Percentiles rank a stretch among this genome's conserved stretches.
Evolutionary conservation across 148 eudicot species (phyloP).

Genomic region (Fallopia convolvulus): DNA sequence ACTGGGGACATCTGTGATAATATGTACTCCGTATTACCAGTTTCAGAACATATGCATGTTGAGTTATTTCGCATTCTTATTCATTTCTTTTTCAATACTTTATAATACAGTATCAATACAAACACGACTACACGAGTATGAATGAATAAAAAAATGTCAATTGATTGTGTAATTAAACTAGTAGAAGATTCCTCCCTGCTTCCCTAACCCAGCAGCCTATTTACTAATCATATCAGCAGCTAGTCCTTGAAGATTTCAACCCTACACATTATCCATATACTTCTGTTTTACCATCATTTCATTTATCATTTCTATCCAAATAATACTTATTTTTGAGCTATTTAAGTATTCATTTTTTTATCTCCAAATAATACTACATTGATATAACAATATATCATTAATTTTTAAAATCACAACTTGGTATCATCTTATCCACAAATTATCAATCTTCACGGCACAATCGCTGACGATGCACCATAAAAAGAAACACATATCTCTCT

Average conservation of each 20-base stretch:
- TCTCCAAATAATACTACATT: too few species aligned
- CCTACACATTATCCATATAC: background rate
- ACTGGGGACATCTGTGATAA: too few species aligned
- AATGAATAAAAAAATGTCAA: background rate
- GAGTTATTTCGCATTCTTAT: background rate
- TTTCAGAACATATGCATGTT: background rate
- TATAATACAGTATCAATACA: background rate
- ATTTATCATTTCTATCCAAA: too few species aligned
- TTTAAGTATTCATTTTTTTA: too few species aligned
- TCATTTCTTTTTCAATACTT: too few species aligned
- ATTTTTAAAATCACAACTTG: background rate
- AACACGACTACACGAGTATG: background rate
- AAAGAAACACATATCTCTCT: background rate
- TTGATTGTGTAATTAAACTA: background rate
- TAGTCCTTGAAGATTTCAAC: background rate
- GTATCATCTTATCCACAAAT: background rate
- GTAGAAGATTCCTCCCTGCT: background rate
- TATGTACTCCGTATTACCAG: too few species aligned
- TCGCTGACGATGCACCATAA: background rate
- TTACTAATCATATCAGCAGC: background rate
- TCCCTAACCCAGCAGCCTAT: background rate
- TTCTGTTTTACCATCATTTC: too few species aligned
- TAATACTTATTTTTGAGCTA: too few species aligned
- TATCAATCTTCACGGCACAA: background rate
- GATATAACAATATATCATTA: too few species aligned